A percentile compares a stretch with the other conserved stretches of the same genome.
Evolutionary conservation across 116 monocot species (phyloP).

Genomic region (Cymodocea nodosa): DNA sequence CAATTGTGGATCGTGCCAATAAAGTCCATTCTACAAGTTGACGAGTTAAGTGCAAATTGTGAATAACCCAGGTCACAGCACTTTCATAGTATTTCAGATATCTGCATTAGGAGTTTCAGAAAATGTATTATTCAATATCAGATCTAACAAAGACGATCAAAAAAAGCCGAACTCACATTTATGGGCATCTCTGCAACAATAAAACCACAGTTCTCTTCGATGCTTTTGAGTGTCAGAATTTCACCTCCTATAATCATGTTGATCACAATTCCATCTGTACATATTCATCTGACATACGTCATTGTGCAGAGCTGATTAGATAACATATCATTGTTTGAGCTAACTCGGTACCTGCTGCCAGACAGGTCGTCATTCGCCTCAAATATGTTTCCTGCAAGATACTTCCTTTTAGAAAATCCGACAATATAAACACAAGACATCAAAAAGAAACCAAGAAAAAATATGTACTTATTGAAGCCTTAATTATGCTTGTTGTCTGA

Average conservation of each 20-base stretch:
- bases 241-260: conserved; percentile 96
- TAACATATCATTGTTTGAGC: neutral
- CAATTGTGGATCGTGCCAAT: neutral
- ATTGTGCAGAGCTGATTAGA: neutral
- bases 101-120: conserved; percentile 30
- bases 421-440: neutral
- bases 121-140: neutral
- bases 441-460: neutral
- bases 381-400: conserved; percentile 70
- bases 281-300: neutral
- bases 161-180: conserved; percentile 31
- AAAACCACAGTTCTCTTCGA: conserved; percentile 66
- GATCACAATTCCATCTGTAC: conserved; percentile 89
- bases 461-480: neutral
- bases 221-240: conserved; percentile 52
- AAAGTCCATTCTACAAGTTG: too few species aligned
- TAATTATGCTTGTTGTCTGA: neutral
- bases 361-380: conserved; percentile 75
- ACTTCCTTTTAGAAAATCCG: neutral
- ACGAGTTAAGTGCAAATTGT: too few species aligned
- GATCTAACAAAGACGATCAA: neutral
- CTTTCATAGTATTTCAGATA: conserved; percentile 57
- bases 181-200: conserved; percentile 87
- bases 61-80: neutral
- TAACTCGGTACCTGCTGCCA: conserved; percentile 49